These are phyloP conservation scores for Hypoxylon perforatum DNA, from an alignment of 495 filamentous ascomycete genomes.

Conservation along the genomic window DNA sequence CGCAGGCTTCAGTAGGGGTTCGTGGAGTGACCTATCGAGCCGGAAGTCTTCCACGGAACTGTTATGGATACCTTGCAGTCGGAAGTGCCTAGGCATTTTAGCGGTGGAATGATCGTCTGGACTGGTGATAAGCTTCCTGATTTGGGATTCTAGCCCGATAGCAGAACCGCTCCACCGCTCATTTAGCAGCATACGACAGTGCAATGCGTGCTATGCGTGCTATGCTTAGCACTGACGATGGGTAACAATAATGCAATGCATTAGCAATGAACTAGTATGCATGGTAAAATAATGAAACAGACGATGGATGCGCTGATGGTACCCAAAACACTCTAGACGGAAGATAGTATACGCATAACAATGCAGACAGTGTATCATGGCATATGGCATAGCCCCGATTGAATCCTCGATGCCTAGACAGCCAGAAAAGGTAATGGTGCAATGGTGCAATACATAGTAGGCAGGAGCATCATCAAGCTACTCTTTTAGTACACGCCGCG, in stretches of 20 bases:
- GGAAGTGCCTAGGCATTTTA: conserved; percentile 36
- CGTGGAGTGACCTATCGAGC: conserved; percentile 35
- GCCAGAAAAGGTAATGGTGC: no score
- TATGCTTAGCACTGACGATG: conserved; percentile 16
- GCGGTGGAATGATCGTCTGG: conserved; percentile 42
- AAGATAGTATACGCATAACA: conserved; percentile 11
- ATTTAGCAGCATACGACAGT: conserved; percentile 20
- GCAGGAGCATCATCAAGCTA: conserved; percentile 23
- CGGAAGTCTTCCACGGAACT: conserved; percentile 46
- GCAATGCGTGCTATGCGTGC: no score
- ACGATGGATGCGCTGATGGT: conserved; percentile 38
- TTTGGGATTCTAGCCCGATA: conserved; percentile 42
- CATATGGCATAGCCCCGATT: conserved; percentile 26
- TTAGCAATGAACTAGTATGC: conserved; percentile 34
- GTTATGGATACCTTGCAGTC: conserved; percentile 43
- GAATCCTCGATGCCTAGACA: conserved; percentile 25
- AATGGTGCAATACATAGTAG: conserved; percentile 10
- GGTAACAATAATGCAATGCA: conserved; percentile 33
- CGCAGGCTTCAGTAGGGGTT: neutral
- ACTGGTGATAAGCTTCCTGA: conserved; percentile 41
- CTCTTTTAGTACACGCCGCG: conserved; percentile 5
- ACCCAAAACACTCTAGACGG: conserved; percentile 16
- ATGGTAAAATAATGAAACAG: conserved; percentile 45
- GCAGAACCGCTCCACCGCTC: conserved; percentile 35
- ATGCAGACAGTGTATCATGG: conserved; percentile 20